A percentile compares a stretch with the other conserved stretches of the same genome.
phyloP scores from a whole-genome alignment of 768 basidiomycete genomes.

The Suillus discolor region DNA sequence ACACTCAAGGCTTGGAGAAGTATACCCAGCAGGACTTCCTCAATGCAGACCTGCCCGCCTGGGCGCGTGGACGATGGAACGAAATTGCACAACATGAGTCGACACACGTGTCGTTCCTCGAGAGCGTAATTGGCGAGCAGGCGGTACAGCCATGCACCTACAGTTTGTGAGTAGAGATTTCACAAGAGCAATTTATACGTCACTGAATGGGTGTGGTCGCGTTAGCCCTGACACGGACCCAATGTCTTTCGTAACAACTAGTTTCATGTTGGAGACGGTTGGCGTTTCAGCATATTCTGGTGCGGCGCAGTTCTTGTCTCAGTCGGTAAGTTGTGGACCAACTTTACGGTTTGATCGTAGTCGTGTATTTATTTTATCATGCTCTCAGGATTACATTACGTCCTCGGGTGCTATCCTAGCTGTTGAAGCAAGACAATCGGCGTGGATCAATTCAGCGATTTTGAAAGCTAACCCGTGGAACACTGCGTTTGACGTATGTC shows the following conservation, averaged over 20 bases:
- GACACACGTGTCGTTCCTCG: conserved; percentile 46
- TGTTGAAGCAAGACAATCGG: conserved; percentile 53
- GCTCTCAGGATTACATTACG: conserved; percentile 44
- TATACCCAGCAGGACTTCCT: conserved; percentile 41
- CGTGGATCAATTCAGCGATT: conserved; percentile 50
- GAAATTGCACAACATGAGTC: conserved; percentile 45
- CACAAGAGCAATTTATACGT: background rate
- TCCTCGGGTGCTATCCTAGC: conserved; percentile 62
- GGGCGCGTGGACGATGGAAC: conserved; percentile 36
- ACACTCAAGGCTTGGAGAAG: conserved; percentile 34
- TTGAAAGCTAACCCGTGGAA: conserved; percentile 46
- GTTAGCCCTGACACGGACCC: conserved; percentile 45
- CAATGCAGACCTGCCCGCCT: conserved; percentile 37
- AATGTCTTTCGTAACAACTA: conserved; percentile 44
- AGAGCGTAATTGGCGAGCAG: conserved; percentile 10
- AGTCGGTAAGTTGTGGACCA: conserved; percentile 17
- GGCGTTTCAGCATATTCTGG: conserved; percentile 62
- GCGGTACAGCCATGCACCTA: conserved; percentile 17
- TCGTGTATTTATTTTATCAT: background rate
- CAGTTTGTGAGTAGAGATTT: conserved; percentile 10
- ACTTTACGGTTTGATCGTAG: background rate
- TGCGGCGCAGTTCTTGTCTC: conserved; percentile 43
- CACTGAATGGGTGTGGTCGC: background rate
- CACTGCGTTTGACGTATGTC: conserved; percentile 43
- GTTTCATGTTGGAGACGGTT: conserved; percentile 54